These are phyloP conservation scores for Verbena officinalis DNA, from an alignment of 257 asterid genomes.

Conservation along the genomic window DNA sequence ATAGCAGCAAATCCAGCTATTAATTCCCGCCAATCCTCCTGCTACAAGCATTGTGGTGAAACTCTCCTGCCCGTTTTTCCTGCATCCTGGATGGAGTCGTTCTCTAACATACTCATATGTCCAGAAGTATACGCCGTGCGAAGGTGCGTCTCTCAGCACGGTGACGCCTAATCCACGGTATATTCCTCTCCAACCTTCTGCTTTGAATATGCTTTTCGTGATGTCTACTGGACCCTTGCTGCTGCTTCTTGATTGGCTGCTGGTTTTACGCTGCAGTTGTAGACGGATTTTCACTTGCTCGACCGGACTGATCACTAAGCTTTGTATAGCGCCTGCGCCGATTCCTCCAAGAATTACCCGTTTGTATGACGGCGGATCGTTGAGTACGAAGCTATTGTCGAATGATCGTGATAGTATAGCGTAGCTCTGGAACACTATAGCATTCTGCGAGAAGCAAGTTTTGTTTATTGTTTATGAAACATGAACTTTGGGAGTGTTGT, in stretches of 20 bases:
- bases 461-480: background rate
- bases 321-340: slow-evolving; percentile 71
- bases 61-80: slow-evolving; percentile 52
- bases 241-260: slow-evolving; percentile 13
- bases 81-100: slow-evolving; percentile 69
- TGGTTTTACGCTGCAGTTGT: slow-evolving; percentile 48
- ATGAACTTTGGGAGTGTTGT: too few relatives aligned
- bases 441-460: slow-evolving; percentile 59
- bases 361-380: slow-evolving; percentile 62
- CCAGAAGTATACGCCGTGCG: slow-evolving; percentile 74
- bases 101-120: slow-evolving; percentile 68
- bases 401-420: slow-evolving; percentile 59
- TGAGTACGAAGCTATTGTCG: slow-evolving; percentile 29
- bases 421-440: slow-evolving; percentile 69
- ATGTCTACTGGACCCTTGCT: slow-evolving; percentile 54
- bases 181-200: slow-evolving; percentile 62
- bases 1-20: slow-evolving; percentile 79
- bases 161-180: slow-evolving; percentile 71
- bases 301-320: slow-evolving; percentile 70
- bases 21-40: slow-evolving; percentile 77
- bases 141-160: slow-evolving; percentile 70
- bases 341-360: slow-evolving; percentile 64
- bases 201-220: slow-evolving; percentile 43
- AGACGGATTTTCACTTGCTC: slow-evolving; percentile 81
- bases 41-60: slow-evolving; percentile 67